Conservation (phyloP, 2,329 filamentous ascomycete genomes). For the Claviceps sp. region DNA sequence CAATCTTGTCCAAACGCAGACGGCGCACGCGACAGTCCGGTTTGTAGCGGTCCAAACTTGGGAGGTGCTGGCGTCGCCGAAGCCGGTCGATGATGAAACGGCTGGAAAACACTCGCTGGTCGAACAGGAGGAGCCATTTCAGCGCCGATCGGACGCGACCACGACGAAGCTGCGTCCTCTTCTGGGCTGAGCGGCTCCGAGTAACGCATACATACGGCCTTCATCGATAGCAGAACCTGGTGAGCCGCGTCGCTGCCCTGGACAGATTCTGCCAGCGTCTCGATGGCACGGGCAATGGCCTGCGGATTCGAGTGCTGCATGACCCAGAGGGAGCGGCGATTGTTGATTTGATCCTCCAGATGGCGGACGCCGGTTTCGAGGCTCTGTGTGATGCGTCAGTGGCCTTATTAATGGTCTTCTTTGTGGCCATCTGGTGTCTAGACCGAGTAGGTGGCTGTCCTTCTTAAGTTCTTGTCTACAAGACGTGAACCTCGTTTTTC, state of each 20-base stretch:
- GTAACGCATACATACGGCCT: slow-evolving; percentile 5
- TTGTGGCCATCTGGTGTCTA: too few species aligned
- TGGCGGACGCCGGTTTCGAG: slow-evolving; percentile 21
- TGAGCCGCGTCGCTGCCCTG: slow-evolving; percentile 15
- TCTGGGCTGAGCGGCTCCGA: background rate
- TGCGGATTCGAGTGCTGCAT: slow-evolving; percentile 20
- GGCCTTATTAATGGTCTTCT: background rate
- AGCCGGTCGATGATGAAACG: slow-evolving; percentile 7
- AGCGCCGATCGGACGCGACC: background rate
- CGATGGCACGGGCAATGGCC: slow-evolving; percentile 18
- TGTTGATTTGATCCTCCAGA: slow-evolving; percentile 24
- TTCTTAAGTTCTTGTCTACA: too few species aligned
- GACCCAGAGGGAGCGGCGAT: slow-evolving; percentile 22
- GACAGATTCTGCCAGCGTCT: slow-evolving; percentile 18
- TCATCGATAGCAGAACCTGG: slow-evolving; percentile 15
- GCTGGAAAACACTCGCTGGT: slow-evolving; percentile 15
- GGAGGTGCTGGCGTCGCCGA: slow-evolving; percentile 15
- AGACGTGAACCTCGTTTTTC: too few species aligned
- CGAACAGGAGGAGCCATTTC: slow-evolving; percentile 9
- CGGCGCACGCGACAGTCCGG: slow-evolving; percentile 15
- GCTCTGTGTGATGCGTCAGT: slow-evolving; percentile 9
- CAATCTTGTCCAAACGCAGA: slow-evolving; percentile 15
- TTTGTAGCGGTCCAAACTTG: slow-evolving; percentile 18
- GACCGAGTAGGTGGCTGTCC: too few species aligned
- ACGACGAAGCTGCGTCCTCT: background rate